A percentile compares a stretch with the other conserved stretches of the same genome.
Conservation (phyloP, 139 green algal species). For the Haematococcus sp. region DNA sequence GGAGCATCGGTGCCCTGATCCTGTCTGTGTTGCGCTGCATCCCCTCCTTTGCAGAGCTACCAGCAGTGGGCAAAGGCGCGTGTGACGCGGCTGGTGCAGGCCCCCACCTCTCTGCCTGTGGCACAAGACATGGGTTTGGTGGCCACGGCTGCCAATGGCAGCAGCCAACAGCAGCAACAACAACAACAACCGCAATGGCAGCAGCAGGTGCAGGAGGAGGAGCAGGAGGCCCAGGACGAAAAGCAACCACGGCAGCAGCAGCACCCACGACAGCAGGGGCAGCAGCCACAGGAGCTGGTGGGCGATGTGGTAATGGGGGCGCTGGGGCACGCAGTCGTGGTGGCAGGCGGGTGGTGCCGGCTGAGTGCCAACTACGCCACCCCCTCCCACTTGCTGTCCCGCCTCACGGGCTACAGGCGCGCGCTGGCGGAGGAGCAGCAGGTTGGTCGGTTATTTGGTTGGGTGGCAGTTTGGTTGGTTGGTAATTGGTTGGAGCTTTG, state of each 20-base stretch:
- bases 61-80: background rate
- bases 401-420: background rate
- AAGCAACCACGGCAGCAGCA: too few species aligned
- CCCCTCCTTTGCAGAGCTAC: too few species aligned
- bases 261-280: too few species aligned
- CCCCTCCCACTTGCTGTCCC: conserved; percentile 10
- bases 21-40: too few species aligned
- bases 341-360: conserved; percentile 17
- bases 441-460: background rate
- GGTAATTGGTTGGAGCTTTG: too few species aligned
- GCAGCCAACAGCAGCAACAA: too few species aligned
- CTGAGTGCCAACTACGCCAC: conserved; percentile 13
- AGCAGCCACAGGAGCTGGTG: background rate
- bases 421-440: conserved; percentile 4
- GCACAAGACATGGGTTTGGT: too few species aligned
- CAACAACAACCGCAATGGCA: too few species aligned
- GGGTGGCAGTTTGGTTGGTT: background rate
- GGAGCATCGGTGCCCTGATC: too few species aligned
- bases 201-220: too few species aligned
- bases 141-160: too few species aligned
- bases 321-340: conserved; percentile 9
- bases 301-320: conserved; percentile 16
- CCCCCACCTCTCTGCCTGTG: background rate
- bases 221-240: too few species aligned
- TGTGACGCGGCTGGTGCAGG: background rate